Percentiles rank a stretch among this genome's conserved stretches.
Conservation (phyloP, 164 flowering plant genomes). For the Magnolia officinalis region DNA sequence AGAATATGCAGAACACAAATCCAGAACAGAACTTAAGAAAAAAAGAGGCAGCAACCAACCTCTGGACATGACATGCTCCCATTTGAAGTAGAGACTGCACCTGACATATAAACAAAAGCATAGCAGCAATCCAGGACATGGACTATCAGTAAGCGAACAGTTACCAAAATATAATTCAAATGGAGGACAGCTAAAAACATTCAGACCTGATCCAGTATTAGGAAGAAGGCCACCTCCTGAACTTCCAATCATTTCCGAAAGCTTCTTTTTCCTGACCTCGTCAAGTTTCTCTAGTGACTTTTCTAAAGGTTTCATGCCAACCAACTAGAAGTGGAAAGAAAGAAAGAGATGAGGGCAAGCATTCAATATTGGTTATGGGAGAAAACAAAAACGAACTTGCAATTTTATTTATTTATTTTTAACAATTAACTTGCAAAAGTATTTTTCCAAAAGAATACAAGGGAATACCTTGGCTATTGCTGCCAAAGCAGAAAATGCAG, state of each 20-base stretch:
- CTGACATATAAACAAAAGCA: constrained; percentile 22
- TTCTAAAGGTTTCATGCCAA: constrained; percentile 97
- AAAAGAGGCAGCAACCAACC: constrained; percentile 31
- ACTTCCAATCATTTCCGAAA: constrained; percentile 84
- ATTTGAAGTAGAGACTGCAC: constrained; percentile 38
- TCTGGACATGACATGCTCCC: constrained; percentile 33
- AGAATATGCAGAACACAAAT: not conserved
- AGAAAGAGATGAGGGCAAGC: not conserved
- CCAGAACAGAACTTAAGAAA: not conserved
- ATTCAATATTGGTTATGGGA: not conserved
- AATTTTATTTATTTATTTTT: too few relatives aligned
- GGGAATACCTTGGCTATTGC: constrained; percentile 86
- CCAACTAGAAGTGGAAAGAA: constrained; percentile 42
- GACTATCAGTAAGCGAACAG: not conserved
- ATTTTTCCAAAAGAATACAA: not conserved
- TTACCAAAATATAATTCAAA: constrained; percentile 9
- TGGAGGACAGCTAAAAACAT: not conserved
- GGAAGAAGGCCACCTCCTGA: constrained; percentile 50
- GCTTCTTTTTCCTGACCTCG: constrained; percentile 89
- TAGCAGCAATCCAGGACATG: constrained; percentile 1
- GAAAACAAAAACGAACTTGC: not conserved
- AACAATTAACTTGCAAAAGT: not conserved
- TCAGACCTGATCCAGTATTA: constrained; percentile 50
- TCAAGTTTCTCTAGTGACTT: constrained; percentile 94
- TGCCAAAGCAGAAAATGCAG: constrained; percentile 89